Base-by-base conservation (phyloP, 2,329 filamentous ascomycete genomes). In the Curvularia verruculosa region DNA sequence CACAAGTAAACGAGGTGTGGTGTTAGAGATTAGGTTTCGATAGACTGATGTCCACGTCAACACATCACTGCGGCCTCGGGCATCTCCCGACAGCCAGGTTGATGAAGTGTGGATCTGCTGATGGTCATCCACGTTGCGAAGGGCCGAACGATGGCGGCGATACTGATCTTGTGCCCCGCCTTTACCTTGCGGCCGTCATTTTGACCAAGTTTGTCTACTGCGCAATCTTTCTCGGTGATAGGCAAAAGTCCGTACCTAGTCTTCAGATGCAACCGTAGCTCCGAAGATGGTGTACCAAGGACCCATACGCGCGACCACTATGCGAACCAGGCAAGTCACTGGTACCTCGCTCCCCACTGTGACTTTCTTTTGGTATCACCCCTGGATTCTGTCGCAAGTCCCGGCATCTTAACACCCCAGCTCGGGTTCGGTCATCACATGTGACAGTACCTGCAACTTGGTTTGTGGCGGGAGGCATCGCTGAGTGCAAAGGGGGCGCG, bases 231-330 rank as follows among this genome's bases (percentile, higher is more conserved):
- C 5, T 52, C 49, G 52, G 56, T 45, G 46, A 37, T 56, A 54
- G 47, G 45, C 31, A 53, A 59, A 60, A 60, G 53, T 24, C 40
- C 53, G 58, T 52, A 62, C 52, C 51, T 61, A 65, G 64, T 64
- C 55, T 53, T 57, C 46, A 56, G 48, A 60, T 45, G 60, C 55
- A 64, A 59, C 60, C 62, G 63, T 68, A 66, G 64, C 63, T 60
- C 62, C 66, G 63, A 64, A 62, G 49, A 60, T 54, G 53, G 57
- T 52, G 46, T 60, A 44, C 49, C 51, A 51, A 43, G 45, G 45
- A 48, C 59, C 62, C 61, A 65, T 40, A 59, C 46, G 34, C 23
- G 29, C 28, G 37, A 49, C 31, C 21, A 23, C 34, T 40, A 13
- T 15, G 29, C 46, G 52, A 41, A 50, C 13, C 48, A 19, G 9